Evolutionary conservation across 2,329 filamentous ascomycete genomes (phyloP).

Genomic region (Penicillium sp.): DNA sequence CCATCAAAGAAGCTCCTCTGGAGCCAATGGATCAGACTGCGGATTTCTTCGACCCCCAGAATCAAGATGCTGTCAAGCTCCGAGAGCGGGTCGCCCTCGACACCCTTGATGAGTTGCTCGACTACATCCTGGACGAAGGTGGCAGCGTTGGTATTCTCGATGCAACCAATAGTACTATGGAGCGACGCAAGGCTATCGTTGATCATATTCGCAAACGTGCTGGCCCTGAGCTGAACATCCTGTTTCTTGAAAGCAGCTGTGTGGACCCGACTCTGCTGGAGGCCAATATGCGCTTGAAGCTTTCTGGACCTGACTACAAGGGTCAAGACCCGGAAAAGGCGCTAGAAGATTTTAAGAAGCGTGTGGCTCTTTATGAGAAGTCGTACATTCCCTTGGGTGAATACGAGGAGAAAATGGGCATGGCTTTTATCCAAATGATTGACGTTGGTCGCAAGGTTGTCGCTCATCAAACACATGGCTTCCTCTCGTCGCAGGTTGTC

Average conservation of each 20-base stretch:
- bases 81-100: slow-evolving; percentile 91
- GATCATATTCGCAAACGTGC: slow-evolving; percentile 79
- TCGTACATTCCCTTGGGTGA: slow-evolving; percentile 88
- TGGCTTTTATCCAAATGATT: slow-evolving; percentile 97
- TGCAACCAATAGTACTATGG: slow-evolving; percentile 93
- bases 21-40: slow-evolving; percentile 82
- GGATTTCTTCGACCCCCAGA: slow-evolving; percentile 89
- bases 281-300: slow-evolving; percentile 95
- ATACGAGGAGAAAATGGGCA: slow-evolving; percentile 84
- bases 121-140: slow-evolving; percentile 79
- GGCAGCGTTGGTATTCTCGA: slow-evolving; percentile 95
- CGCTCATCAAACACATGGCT: slow-evolving; percentile 85
- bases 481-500: slow-evolving; percentile 86
- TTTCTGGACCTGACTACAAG: slow-evolving; percentile 93
- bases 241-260: slow-evolving; percentile 95
- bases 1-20: slow-evolving; percentile 32
- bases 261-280: slow-evolving; percentile 81
- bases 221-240: slow-evolving; percentile 79
- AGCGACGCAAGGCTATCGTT: slow-evolving; percentile 80
- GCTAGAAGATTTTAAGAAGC: slow-evolving; percentile 86
- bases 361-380: slow-evolving; percentile 90
- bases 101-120: slow-evolving; percentile 86
- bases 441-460: slow-evolving; percentile 95
- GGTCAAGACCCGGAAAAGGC: slow-evolving; percentile 87
- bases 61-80: slow-evolving; percentile 76